These are phyloP conservation scores for Rhytidiadelphus loreus DNA, from an alignment of 225 moss, liverwort and hornwort species.

Conservation along the genomic window DNA sequence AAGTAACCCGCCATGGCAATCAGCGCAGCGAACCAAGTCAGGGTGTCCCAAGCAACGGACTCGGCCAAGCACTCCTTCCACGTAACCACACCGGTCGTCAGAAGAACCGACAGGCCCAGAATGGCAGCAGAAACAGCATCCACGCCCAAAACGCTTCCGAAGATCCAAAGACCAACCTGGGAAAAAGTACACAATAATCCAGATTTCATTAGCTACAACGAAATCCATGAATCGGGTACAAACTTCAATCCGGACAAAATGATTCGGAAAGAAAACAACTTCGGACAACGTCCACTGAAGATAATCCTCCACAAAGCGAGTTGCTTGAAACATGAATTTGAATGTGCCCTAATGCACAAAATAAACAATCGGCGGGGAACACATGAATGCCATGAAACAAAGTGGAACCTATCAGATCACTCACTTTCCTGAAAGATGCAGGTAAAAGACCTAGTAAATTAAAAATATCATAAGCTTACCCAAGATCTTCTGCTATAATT, in stretches of 20 bases:
- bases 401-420: background rate
- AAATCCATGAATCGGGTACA: background rate
- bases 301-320: too few relatives aligned
- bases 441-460: background rate
- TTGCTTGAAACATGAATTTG: background rate
- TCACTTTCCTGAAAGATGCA: too few relatives aligned
- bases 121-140: constrained; percentile 96
- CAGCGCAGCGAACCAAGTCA: constrained; percentile 96
- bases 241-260: background rate
- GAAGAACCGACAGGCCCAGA: constrained; percentile 75
- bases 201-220: background rate
- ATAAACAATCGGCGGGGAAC: background rate
- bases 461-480: background rate
- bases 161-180: constrained; percentile 95
- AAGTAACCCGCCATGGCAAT: constrained; percentile 94
- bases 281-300: background rate
- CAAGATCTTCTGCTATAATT: too few relatives aligned
- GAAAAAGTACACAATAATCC: background rate
- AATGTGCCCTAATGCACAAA: background rate
- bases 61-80: constrained; percentile 98
- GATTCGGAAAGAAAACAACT: background rate
- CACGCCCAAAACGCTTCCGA: constrained; percentile 59
- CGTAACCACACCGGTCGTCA: constrained; percentile 90
- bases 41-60: constrained; percentile 92
- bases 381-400: background rate